phyloP scores from a whole-genome alignment of 2,329 filamentous ascomycete genomes.

The Trichoderma brevicompactum region DNA sequence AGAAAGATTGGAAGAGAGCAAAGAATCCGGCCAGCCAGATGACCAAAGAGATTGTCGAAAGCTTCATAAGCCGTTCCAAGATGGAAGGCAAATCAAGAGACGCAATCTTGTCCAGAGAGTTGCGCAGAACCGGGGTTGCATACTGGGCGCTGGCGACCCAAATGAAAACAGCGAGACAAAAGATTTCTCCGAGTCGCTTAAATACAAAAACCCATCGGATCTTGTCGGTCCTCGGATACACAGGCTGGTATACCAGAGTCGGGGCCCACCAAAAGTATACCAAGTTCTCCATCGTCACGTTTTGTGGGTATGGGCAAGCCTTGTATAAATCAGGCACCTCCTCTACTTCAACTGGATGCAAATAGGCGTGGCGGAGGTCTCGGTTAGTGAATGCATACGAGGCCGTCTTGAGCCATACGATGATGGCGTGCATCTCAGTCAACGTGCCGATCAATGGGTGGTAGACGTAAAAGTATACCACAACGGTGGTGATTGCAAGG shows the following conservation, averaged over 20 bases:
- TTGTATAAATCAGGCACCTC: constrained; percentile 82
- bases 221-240: constrained; percentile 81
- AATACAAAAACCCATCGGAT: constrained; percentile 88
- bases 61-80: constrained; percentile 86
- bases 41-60: constrained; percentile 91
- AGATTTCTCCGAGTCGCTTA: constrained; percentile 79
- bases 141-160: constrained; percentile 97
- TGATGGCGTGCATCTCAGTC: constrained; percentile 87
- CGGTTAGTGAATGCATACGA: constrained; percentile 97
- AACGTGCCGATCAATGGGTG: constrained; percentile 93
- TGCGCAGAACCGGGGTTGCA: constrained; percentile 83
- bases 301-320: constrained; percentile 83
- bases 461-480: constrained; percentile 89
- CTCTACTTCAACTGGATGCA: constrained; percentile 72
- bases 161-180: constrained; percentile 82
- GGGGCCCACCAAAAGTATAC: constrained; percentile 98
- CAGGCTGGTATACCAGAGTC: constrained; percentile 94
- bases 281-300: constrained; percentile 86
- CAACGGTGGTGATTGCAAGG: constrained; percentile 76
- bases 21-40: constrained; percentile 99
- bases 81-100: constrained; percentile 81
- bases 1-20: constrained; percentile 87
- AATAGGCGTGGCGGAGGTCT: constrained; percentile 86
- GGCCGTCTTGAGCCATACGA: constrained; percentile 94
- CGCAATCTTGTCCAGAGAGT: constrained; percentile 86